Conservation (phyloP, 1,139 yeast species). For the Taphrina communis region DNA sequence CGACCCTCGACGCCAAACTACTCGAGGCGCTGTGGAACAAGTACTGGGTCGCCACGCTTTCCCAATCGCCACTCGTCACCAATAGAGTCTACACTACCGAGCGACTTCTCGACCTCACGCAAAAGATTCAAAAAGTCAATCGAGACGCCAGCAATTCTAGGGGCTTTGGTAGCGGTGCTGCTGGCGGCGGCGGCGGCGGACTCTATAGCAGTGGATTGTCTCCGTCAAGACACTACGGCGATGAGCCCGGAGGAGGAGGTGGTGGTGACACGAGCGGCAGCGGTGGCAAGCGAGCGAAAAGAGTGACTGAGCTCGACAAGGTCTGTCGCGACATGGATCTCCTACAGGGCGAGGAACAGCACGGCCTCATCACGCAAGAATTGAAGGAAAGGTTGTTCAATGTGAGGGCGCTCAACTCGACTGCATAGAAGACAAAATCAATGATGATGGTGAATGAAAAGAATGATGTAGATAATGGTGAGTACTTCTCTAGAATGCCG, state of each 20-base stretch:
- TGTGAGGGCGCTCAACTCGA: constrained; percentile 19
- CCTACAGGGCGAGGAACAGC: constrained; percentile 51
- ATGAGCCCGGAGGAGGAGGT: neutral
- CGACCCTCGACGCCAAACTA: constrained; percentile 59
- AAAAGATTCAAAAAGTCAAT: constrained; percentile 20
- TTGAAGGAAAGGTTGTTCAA: constrained; percentile 48
- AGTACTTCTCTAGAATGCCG: neutral
- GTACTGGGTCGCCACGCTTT: constrained; percentile 59
- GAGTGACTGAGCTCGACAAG: constrained; percentile 44
- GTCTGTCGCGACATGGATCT: constrained; percentile 48
- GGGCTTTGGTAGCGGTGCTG: constrained; percentile 10
- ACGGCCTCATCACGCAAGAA: constrained; percentile 50
- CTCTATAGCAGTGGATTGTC: constrained; percentile 5
- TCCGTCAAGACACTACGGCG: constrained; percentile 9
- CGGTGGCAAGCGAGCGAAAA: constrained; percentile 8
- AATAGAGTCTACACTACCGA: constrained; percentile 38
- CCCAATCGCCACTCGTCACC: constrained; percentile 49
- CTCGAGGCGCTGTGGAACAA: constrained; percentile 59
- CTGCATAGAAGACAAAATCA: neutral
- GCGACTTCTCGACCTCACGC: constrained; percentile 20
- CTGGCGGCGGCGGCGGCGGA: constrained; percentile 5
- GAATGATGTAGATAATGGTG: neutral
- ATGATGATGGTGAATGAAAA: neutral
- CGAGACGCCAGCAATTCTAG: neutral
- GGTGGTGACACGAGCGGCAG: neutral